A percentile compares a stretch with the other conserved stretches of the same genome.
Evolutionary conservation across 2,329 filamentous ascomycete genomes (phyloP).

Genomic region (Trichoderma arundinaceum): DNA sequence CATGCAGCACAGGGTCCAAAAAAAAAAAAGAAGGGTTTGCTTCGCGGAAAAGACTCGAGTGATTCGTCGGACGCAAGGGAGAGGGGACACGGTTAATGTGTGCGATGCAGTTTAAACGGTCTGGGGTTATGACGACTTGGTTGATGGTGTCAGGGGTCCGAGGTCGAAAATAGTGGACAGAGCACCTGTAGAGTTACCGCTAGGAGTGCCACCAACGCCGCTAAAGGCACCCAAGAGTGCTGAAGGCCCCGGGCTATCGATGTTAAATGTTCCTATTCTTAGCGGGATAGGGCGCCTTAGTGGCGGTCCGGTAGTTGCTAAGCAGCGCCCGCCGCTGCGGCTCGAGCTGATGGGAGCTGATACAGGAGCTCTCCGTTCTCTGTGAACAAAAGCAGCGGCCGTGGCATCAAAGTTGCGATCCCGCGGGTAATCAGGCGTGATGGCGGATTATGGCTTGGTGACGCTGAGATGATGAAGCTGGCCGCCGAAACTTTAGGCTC

Average conservation of each 20-base stretch:
- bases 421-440: not conserved
- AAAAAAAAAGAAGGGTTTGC: slow-evolving; percentile 25
- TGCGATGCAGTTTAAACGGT: slow-evolving; percentile 25
- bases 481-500: not conserved
- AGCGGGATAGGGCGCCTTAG: slow-evolving; percentile 18
- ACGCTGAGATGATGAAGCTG: not conserved
- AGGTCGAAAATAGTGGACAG: too few species aligned
- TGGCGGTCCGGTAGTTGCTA: slow-evolving; percentile 23
- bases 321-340: slow-evolving; percentile 14
- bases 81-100: slow-evolving; percentile 27
- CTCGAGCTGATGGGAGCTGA: slow-evolving; percentile 18
- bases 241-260: not conserved
- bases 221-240: not conserved
- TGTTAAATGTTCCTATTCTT: slow-evolving; percentile 13
- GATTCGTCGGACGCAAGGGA: slow-evolving; percentile 30
- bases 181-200: slow-evolving; percentile 18
- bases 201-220: slow-evolving; percentile 13
- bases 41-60: slow-evolving; percentile 9
- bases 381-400: not conserved
- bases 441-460: not conserved
- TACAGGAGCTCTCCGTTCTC: too few species aligned
- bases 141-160: not conserved
- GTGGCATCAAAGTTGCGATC: slow-evolving; percentile 15
- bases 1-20: not conserved
- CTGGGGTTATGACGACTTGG: slow-evolving; percentile 24